Conservation (phyloP, 441 rosid species). For the Pelargonium fulgidum region DNA sequence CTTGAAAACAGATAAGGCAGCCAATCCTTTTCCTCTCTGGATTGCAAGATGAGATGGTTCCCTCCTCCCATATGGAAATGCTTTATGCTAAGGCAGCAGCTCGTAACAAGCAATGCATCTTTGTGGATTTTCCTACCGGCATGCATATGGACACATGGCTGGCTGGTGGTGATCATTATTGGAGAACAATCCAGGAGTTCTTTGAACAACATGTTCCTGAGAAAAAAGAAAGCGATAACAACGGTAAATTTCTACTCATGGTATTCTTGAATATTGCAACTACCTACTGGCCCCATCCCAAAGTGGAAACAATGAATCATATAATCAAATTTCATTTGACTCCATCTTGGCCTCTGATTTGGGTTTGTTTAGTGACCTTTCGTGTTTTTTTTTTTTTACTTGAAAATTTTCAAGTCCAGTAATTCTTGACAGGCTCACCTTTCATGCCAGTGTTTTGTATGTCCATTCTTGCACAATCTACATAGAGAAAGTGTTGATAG, state of each 20-base stretch:
- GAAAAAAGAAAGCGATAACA: conserved; percentile 29
- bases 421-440: too few species aligned
- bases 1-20: conserved; percentile 58
- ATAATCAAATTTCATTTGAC: too few species aligned
- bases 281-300: neutral
- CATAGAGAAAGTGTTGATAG: too few species aligned
- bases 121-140: conserved; percentile 81
- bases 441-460: too few species aligned
- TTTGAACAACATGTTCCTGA: conserved; percentile 51
- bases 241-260: conserved; percentile 26
- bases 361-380: too few species aligned
- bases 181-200: conserved; percentile 60
- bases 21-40: conserved; percentile 93
- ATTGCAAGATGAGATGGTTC: conserved; percentile 97
- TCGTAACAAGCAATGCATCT: conserved; percentile 52
- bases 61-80: conserved; percentile 83
- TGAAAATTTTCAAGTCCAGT: too few species aligned
- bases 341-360: too few species aligned
- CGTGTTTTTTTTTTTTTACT: too few species aligned
- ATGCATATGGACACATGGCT: conserved; percentile 99
- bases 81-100: conserved; percentile 82
- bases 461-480: neutral
- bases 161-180: conserved; percentile 79
- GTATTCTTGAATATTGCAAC: conserved; percentile 15
- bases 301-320: neutral